Conservation (phyloP, 306 rosid species). For the Cucumis cinereus region DNA sequence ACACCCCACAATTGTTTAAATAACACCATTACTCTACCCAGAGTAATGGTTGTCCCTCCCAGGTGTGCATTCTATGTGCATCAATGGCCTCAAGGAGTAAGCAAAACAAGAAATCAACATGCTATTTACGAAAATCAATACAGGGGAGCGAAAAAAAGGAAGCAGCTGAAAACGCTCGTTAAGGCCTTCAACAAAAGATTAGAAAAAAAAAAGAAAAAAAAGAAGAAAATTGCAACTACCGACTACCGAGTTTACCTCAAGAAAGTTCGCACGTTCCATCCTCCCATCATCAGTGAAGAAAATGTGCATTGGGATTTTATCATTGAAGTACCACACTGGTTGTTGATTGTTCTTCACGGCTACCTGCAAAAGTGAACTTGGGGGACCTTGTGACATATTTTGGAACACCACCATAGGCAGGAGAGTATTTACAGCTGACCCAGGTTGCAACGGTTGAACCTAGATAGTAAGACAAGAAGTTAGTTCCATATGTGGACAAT, state of each 20-base stretch:
- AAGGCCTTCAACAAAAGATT: not conserved
- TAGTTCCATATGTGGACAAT: not conserved
- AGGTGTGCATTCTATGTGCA: not conserved
- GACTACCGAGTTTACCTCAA: slow-evolving; percentile 48
- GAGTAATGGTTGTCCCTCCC: not conserved
- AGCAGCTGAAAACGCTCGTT: not conserved
- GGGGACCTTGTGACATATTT: slow-evolving; percentile 93
- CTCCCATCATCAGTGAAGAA: slow-evolving; percentile 87
- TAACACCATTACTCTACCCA: not conserved
- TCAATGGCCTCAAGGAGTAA: not conserved
- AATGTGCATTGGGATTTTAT: slow-evolving; percentile 54
- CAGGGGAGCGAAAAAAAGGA: not conserved
- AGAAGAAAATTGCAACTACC: not conserved
- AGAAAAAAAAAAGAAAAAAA: not conserved
- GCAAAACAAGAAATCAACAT: not conserved
- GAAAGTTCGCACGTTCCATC: slow-evolving; percentile 87
- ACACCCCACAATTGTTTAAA: not conserved
- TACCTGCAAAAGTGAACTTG: slow-evolving; percentile 79
- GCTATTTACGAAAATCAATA: not conserved
- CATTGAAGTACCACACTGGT: slow-evolving; percentile 91
- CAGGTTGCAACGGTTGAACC: slow-evolving; percentile 83
- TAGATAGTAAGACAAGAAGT: slow-evolving; percentile 17
- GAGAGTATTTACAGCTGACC: slow-evolving; percentile 50
- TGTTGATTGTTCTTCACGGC: slow-evolving; percentile 88
- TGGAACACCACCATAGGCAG: slow-evolving; percentile 92